Base-by-base conservation (phyloP, 2,329 filamentous ascomycete species). In the Phialophora tarda region DNA sequence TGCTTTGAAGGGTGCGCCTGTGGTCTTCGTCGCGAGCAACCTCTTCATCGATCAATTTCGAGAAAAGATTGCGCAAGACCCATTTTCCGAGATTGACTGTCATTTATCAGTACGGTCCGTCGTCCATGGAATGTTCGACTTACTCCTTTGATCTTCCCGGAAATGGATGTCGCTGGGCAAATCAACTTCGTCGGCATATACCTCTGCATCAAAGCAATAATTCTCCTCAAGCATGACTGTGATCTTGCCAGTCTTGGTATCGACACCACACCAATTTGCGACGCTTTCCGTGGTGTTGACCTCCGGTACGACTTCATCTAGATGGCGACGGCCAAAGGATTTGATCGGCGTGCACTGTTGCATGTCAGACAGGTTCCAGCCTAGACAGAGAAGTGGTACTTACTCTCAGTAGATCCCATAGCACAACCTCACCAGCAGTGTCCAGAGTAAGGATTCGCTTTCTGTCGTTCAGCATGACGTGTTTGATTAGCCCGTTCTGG, bases 191-290 rank as follows among this genome's bases (percentile, higher is more conserved):
- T 99, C 95, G 0, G 93, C 94, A 76, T 99, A 99, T 78, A 97
- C 91, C 75, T 99, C 95, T 17, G 93, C 95, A 78, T 99, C 95
- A 73, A 99, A 99, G 77, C 93, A 97, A 72, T 96, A 96, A 74
- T 95, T 96, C 48, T 93, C 92, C 75, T 99, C 95, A 21, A 99
- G 79, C 21, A 96, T 89, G 2, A 97, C 94, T 1, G 93, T 94
- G 63, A 99, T 82, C 69, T 91, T 92, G 41, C 95, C 95, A 4
- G 94, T 98, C 72, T 94, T 90, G 23, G 94, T 93, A 75, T 99
- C 93, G 61, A 98, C 91, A 1, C 92, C 92, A 76, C 95, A 99
- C 95, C 95, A 99, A 62, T 96, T 94, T 4, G 94, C 91, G 47
- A 98, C 92, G 34, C 89, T 93, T 76, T 97, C 93, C 14, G 87